Evolutionary conservation across 257 asterid genomes (phyloP).

Genomic region (Anisodus acutangulus): DNA sequence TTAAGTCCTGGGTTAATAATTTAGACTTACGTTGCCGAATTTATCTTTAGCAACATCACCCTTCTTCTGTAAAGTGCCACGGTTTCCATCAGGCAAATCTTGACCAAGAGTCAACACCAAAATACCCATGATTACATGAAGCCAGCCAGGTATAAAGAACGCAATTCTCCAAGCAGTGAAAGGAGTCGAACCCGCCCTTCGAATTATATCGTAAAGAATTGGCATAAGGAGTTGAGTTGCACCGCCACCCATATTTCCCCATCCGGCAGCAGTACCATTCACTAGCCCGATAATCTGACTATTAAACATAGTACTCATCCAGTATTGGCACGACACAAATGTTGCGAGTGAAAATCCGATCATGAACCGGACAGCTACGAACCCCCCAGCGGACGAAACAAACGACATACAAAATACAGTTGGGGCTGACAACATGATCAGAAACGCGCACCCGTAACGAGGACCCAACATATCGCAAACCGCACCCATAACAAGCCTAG

Average conservation of each 20-base stretch:
- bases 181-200: constrained; percentile 47
- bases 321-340: constrained; percentile 64
- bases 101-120: constrained; percentile 65
- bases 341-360: constrained; percentile 68
- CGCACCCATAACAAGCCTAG: constrained; percentile 72
- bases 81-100: constrained; percentile 74
- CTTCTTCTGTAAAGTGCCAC: constrained; percentile 50
- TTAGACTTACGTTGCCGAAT: constrained; percentile 48
- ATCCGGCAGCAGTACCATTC: constrained; percentile 69
- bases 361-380: constrained; percentile 61
- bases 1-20: neutral
- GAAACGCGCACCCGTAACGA: constrained; percentile 62
- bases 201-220: constrained; percentile 50
- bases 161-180: constrained; percentile 75
- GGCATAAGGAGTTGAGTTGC: constrained; percentile 75
- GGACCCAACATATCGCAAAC: constrained; percentile 67
- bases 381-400: constrained; percentile 50
- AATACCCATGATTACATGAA: constrained; percentile 62
- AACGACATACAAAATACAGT: constrained; percentile 62
- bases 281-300: constrained; percentile 57
- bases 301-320: constrained; percentile 70
- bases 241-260: constrained; percentile 86
- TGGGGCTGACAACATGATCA: constrained; percentile 61
- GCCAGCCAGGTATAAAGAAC: constrained; percentile 65
- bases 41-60: constrained; percentile 57